Evolutionary conservation across 805 yeast genomes (phyloP), one percentile per base, ranked within the genome.

Genomic region (Candida sakaeoensis): DNA sequence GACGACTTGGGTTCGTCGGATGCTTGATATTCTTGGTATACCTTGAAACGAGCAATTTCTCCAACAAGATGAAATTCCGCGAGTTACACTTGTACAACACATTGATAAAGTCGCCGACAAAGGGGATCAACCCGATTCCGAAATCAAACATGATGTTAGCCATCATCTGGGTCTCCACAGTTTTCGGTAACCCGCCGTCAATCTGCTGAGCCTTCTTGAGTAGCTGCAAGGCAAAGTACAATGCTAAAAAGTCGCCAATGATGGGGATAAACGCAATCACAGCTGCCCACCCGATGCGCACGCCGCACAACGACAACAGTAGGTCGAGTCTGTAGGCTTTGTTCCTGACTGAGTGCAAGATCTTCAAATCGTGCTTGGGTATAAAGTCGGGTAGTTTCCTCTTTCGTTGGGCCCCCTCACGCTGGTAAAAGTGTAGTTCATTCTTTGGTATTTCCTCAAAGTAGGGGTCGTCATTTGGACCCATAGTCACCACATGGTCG

Each of bases 21-120:
- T 13, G 37, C 3, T 34, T 18, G 31, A 19, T 13, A 6, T 5
- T 27, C 28, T 23, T 24, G 15, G 28, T 33, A 36, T 64, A 56
- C 48, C 62, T 63, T 29, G 62, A 57, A 33, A 64, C 65, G 42
- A 67, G 53, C 39, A 65, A 50, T 41, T 58, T 52, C 46, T 67
- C 70, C 40, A 67, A 48, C 25, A 82, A 49, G 33, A 83, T 64
- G 45, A 80, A 79, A 56, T 87, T 87, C 42, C 96, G 68, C 17
- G 87, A 80, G 52, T 84, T 85, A 32, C 89, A 77, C 60, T 85
- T 84, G 64, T 83, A 87, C 3, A 84, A 78, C 14, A 86, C 78
- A 47, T 77, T 78, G 15, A 82, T 66, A 23, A 85, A 55, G 50
- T 82, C 88, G 18, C 96, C 95, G 21, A 85, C 78, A 23, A 87